Conservation (phyloP, 371 early-diverging fungal genomes). For the Apophysomyces ossiformis region DNA sequence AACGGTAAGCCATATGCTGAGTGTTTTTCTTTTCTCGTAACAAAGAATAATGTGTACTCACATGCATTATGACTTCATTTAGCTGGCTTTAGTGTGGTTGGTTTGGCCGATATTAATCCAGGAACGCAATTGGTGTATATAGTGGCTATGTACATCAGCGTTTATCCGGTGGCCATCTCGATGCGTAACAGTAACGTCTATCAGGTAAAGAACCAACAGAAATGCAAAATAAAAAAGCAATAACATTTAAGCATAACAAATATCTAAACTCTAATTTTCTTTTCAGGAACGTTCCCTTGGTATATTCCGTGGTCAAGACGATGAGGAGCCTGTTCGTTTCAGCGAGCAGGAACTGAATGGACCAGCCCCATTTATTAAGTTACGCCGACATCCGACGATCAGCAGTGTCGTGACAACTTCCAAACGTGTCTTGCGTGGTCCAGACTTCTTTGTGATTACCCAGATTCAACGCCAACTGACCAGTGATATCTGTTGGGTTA, state of each 20-base stretch:
- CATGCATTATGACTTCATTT: background rate
- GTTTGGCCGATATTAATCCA: constrained; percentile 35
- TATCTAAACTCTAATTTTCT: background rate
- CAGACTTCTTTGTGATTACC: constrained; percentile 49
- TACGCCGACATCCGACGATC: constrained; percentile 16
- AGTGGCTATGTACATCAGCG: constrained; percentile 45
- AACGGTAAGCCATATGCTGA: constrained; percentile 30
- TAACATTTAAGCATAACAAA: no score
- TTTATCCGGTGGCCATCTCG: constrained; percentile 45
- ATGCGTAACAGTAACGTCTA: constrained; percentile 47
- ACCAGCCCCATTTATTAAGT: constrained; percentile 32
- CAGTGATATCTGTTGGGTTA: constrained; percentile 52
- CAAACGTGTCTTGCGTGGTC: constrained; percentile 30
- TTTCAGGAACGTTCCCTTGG: constrained; percentile 53
- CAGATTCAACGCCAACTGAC: constrained; percentile 50
- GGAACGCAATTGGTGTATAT: constrained; percentile 36
- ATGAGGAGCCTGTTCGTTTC: constrained; percentile 25
- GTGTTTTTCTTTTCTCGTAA: background rate
- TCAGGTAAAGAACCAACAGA: constrained; percentile 21
- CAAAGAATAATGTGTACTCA: background rate
- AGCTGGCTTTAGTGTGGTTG: constrained; percentile 39
- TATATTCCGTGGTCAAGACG: constrained; percentile 42
- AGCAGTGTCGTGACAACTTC: constrained; percentile 44
- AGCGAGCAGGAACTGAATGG: constrained; percentile 24
- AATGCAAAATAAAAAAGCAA: no score